Evolutionary conservation across 1,284 basidiomycete species (phyloP), one percentile per base, ranked within the genome.

Genomic region (Trametes polyzona): DNA sequence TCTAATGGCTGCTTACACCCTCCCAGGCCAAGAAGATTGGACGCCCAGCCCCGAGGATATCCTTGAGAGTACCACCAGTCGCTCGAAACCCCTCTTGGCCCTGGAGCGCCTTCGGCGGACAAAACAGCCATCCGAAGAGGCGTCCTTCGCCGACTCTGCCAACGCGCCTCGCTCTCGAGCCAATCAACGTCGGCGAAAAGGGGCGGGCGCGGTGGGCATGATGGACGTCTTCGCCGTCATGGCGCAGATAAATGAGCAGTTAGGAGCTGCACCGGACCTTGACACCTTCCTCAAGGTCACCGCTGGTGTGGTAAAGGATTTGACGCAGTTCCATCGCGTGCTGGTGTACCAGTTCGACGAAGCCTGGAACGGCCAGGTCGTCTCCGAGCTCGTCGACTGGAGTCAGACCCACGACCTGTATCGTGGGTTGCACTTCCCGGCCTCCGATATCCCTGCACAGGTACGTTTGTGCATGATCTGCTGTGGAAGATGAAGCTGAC

Each of bases 281-380:
- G 83, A 89, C 8, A 76, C 76, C 16, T 93, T 94, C 70, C 74
- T 95, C 68, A 89, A 93, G 66, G 81, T 94, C 47, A 83, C 86
- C 0, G 91, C 91, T 7, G 91, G 92, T 3, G 81, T 95, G 21
- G 82, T 95, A 59, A 90, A 92, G 70, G 92, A 95, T 67, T 69
- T 95, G 57, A 90, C 89, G 7, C 88, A 89, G 68, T 93, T 93
- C 69, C 90, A 93, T 69, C 83, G 93, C 9, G 90, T 94, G n/a
- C 77, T 96, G 71, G 80, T 94, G n/a, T 95, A 95, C 69, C 91
- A 93, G 72, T 90, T 90, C 66, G 88, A 90, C 69, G 87, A 90
- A 64, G 61, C 71, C 17, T 87, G 85, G 84, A 88, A 88, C 67
- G 86, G 87, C 14, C 85, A 92, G 68, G 90, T 93, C 41, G 89